Percentiles rank a stretch among this genome's conserved stretches.
phyloP scores from a whole-genome alignment of 139 green algal genomes.

The Coccomyxa sp. region DNA sequence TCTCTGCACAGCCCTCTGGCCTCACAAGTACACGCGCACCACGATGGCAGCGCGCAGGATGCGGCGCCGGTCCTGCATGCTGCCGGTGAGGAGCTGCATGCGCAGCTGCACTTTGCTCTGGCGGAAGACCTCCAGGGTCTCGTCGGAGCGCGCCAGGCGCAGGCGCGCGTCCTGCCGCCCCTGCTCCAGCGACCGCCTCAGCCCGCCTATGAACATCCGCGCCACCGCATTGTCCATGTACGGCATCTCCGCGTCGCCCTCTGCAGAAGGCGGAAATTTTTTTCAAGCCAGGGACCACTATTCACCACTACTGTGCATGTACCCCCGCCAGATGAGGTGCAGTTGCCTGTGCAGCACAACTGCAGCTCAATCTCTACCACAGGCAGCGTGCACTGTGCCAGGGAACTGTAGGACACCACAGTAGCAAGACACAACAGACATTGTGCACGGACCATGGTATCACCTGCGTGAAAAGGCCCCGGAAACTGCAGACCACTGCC shows the following conservation, averaged over 20 bases:
- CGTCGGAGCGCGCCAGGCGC: slow-evolving; percentile 4
- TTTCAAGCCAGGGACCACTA: neutral
- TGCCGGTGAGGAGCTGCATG: slow-evolving; percentile 15
- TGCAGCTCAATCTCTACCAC: too few species aligned
- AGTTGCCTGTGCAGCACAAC: neutral
- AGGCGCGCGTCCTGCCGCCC: neutral
- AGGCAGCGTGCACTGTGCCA: too few species aligned
- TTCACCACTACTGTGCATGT: neutral
- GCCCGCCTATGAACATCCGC: neutral
- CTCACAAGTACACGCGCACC: neutral
- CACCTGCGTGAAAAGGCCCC: neutral
- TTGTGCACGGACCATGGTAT: too few species aligned
- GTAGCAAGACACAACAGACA: neutral
- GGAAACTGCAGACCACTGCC: neutral
- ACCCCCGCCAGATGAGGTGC: neutral
- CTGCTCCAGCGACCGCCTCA: neutral
- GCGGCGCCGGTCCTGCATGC: neutral
- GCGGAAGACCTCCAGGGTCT: slow-evolving; percentile 30
- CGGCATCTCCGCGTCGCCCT: too few species aligned
- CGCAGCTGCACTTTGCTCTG: slow-evolving; percentile 23
- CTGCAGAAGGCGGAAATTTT: neutral
- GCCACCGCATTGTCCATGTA: neutral
- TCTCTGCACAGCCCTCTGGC: too few species aligned
- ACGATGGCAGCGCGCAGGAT: slow-evolving; percentile 20
- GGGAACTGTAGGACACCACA: too few species aligned